Evolutionary conservation across 2,329 filamentous ascomycete species (phyloP).

Genomic region (Fusarium keratoplasticum): DNA sequence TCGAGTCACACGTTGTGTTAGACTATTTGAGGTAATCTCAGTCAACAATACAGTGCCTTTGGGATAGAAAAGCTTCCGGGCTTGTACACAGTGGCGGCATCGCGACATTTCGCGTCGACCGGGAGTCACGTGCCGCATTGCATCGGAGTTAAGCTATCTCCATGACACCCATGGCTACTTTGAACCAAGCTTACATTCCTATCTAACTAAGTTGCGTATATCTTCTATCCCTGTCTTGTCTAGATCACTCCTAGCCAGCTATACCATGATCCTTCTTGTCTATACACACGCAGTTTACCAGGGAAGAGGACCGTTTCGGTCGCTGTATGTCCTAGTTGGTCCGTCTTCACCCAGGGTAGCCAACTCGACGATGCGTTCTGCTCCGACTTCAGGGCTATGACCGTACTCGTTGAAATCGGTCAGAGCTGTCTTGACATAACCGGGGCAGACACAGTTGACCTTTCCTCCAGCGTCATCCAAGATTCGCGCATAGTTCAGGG

Average conservation of each 20-base stretch:
- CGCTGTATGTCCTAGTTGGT: conserved; percentile 44
- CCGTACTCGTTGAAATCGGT: conserved; percentile 26
- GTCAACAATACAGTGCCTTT: background rate
- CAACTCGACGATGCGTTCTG: conserved; percentile 46
- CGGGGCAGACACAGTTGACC: conserved; percentile 53
- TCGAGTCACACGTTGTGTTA: accelerated
- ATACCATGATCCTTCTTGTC: background rate
- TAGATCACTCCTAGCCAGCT: background rate
- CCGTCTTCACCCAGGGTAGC: conserved; percentile 46
- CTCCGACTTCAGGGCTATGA: conserved; percentile 42
- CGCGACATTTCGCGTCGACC: background rate
- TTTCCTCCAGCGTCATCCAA: conserved; percentile 46
- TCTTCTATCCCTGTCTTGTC: background rate
- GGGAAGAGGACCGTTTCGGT: conserved; percentile 38
- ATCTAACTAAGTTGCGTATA: background rate
- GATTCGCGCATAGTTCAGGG: conserved; percentile 47
- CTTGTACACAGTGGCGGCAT: background rate
- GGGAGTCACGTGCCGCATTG: background rate
- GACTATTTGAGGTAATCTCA: background rate
- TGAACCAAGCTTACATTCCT: background rate
- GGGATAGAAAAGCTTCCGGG: background rate
- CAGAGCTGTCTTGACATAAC: conserved; percentile 49
- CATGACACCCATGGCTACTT: background rate
- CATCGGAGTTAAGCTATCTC: background rate
- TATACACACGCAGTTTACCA: conserved; percentile 15